These are phyloP conservation scores for Phanerochaete carnosa DNA, from an alignment of 768 basidiomycete genomes.

Conservation along the genomic window DNA sequence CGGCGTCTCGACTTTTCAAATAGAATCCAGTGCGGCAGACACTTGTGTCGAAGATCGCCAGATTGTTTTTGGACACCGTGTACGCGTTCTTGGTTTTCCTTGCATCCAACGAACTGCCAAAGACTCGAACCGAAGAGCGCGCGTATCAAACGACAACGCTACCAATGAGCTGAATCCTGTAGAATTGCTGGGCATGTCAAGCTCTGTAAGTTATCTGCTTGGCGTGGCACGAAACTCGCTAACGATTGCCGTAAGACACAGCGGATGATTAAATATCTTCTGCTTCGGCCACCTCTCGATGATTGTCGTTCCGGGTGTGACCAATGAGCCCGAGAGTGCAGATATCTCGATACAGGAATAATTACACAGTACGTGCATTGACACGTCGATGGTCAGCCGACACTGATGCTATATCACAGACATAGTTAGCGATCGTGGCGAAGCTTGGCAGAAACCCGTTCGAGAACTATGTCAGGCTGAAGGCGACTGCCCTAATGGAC, in stretches of 20 bases:
- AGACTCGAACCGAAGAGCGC: conserved; percentile 35
- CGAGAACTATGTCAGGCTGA: conserved; percentile 81
- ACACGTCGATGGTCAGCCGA: background rate
- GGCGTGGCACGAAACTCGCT: background rate
- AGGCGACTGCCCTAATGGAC: conserved; percentile 60
- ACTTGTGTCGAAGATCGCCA: conserved; percentile 72
- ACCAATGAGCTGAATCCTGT: conserved; percentile 44
- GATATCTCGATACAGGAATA: conserved; percentile 71
- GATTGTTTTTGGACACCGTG: conserved; percentile 80
- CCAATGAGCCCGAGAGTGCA: conserved; percentile 73
- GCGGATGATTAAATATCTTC: conserved; percentile 83
- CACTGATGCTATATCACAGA: conserved; percentile 34
- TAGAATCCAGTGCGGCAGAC: conserved; percentile 61
- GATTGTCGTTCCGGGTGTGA: conserved; percentile 71
- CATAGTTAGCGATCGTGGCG: conserved; percentile 70
- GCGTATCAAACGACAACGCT: conserved; percentile 28
- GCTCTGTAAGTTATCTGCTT: conserved; percentile 45
- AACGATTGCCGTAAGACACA: conserved; percentile 55
- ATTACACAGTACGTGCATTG: conserved; percentile 45
- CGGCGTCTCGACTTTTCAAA: conserved; percentile 48
- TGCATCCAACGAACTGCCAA: conserved; percentile 65
- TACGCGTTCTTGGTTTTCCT: conserved; percentile 81
- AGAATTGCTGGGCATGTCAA: conserved; percentile 56
- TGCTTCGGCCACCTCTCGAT: conserved; percentile 80
- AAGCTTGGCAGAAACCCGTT: conserved; percentile 89